Base-by-base conservation (phyloP, 768 basidiomycete genomes). In the Kwoniella botswanensis region DNA sequence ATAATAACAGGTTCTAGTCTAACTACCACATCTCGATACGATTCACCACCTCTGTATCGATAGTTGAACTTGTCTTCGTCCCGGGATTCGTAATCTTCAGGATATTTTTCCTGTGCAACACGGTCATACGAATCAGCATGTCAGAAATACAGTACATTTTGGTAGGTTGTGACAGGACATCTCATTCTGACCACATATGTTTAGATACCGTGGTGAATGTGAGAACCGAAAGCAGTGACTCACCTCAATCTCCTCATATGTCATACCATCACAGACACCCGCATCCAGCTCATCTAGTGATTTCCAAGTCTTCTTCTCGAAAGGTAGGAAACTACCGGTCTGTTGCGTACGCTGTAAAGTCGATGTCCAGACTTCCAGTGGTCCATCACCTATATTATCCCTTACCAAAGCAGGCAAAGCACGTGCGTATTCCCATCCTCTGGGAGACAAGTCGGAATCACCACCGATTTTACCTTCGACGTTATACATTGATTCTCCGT, bases 51-150 rank as follows among this genome's bases (percentile, higher is more conserved):
- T 76, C 97, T 88, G 83, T 98, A 98, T 35, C 97, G 90, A 84
- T 99, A 99, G 84, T 98, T 98, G 84, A 97, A 99, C 85, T 99
- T 99, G 86, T 99, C 97, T 69, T 98, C 94, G 77, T 99, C 97
- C 26, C 97, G 90, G 81, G 95, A 94, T 17, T 93, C 94, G 84
- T 95, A 98, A 81, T 99, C 97, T 68, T 99, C 97, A 0, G 97
- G 97, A 82, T 98, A 99, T 55, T 72, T 90, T 88, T 90, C 89
- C 93, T 96, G 42, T 12, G 56, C 44, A 6, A 41, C 13, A 15
- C 43, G 10, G 11, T 12, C 9, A 53, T 55, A 35, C 35, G n/a
- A 24, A 44, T 55, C 55, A 44, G 35, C 26, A 26, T 4, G 4
- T 26, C 26, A 4, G 26, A 26, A 26, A 26, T 26, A 26, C 26